Evolutionary conservation across 2,329 filamentous ascomycete species (phyloP).

Genomic region (Xylariaceae sp.): DNA sequence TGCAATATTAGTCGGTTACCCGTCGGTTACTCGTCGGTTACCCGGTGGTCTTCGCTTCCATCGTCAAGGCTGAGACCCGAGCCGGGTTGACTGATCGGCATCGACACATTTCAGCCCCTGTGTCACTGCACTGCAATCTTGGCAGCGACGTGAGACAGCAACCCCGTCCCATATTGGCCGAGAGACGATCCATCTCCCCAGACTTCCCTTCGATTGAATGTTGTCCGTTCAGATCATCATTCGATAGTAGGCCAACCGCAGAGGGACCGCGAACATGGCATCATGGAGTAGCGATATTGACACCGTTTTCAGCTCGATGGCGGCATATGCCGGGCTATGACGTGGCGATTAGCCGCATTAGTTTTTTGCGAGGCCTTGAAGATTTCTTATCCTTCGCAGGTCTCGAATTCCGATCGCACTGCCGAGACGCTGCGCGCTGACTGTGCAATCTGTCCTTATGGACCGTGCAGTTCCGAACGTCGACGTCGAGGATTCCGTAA

Average conservation of each 20-base stretch:
- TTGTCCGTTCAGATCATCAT: background rate
- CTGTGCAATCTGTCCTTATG: background rate
- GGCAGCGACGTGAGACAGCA: background rate
- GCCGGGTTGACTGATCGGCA: background rate
- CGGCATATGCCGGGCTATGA: background rate
- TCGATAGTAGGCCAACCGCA: background rate
- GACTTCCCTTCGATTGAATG: background rate
- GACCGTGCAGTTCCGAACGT: background rate
- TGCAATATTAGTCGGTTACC: too few species aligned
- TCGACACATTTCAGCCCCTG: background rate
- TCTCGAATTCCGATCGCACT: background rate
- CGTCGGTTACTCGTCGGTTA: too few species aligned
- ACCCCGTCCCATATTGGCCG: slow-evolving; percentile 1
- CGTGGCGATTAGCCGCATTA: background rate
- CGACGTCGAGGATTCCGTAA: background rate
- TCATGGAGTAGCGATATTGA: background rate
- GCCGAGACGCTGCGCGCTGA: background rate
- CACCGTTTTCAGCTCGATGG: background rate
- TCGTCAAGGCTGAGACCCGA: background rate
- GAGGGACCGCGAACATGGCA: background rate
- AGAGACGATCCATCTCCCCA: background rate
- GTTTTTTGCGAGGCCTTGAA: background rate
- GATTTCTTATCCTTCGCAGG: background rate
- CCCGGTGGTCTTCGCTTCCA: background rate
- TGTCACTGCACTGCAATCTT: background rate